These are phyloP conservation scores for Fusarium burgessii DNA, from an alignment of 2,329 filamentous ascomycete species.

Conservation along the genomic window DNA sequence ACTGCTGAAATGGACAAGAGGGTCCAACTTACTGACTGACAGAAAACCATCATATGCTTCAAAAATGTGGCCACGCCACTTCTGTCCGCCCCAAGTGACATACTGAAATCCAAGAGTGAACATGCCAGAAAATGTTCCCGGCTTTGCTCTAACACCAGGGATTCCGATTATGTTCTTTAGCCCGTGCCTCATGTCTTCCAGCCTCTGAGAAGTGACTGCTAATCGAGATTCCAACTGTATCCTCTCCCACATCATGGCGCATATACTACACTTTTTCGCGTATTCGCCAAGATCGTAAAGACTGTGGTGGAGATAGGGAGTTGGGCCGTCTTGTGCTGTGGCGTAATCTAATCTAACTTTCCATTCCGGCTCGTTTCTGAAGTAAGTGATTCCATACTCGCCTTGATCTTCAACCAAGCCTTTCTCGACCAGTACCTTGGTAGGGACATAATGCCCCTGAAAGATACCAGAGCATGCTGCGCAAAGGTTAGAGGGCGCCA, in stretches of 20 bases:
- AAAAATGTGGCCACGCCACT: slow-evolving; percentile 1
- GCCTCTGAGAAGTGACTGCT: background rate
- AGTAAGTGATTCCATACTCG: background rate
- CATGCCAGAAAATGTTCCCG: background rate
- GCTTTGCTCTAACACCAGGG: slow-evolving; percentile 3
- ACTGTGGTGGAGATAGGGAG: slow-evolving; percentile 21
- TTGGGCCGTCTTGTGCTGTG: background rate
- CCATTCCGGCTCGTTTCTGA: background rate
- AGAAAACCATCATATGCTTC: slow-evolving; percentile 10
- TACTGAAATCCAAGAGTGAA: slow-evolving; percentile 21
- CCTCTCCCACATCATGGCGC: slow-evolving; percentile 30
- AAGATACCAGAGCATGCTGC: slow-evolving; percentile 23
- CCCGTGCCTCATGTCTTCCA: background rate
- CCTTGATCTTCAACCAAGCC: slow-evolving; percentile 4
- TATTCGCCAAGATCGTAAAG: slow-evolving; percentile 8
- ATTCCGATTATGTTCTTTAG: slow-evolving; percentile 7
- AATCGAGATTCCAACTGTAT: slow-evolving; percentile 4
- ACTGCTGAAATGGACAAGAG: fast-evolving
- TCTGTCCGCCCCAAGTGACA: background rate
- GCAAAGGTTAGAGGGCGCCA: slow-evolving; percentile 13
- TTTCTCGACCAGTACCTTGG: slow-evolving; percentile 2
- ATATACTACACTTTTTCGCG: slow-evolving; percentile 23
- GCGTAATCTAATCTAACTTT: slow-evolving; percentile 11
- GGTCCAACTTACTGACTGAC: slow-evolving; percentile 10
- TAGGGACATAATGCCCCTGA: slow-evolving; percentile 16